phyloP scores from a whole-genome alignment of 441 rosid species.

The Pelargonium fulgidum region DNA sequence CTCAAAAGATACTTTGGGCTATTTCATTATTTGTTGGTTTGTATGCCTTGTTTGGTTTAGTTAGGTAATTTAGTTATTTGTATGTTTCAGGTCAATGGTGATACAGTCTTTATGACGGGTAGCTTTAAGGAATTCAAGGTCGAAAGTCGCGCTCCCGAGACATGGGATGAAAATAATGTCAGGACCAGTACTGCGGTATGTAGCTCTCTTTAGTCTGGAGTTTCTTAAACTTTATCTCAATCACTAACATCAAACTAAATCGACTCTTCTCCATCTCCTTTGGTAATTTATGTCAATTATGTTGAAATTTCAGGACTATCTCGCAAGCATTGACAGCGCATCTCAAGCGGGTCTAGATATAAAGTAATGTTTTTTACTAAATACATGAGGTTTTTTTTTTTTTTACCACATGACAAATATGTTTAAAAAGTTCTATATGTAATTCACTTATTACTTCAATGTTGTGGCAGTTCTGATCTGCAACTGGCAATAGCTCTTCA shows the following conservation, averaged over 20 bases:
- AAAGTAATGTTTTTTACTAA: conserved; percentile 38
- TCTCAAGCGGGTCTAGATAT: conserved; percentile 51
- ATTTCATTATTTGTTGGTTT: conserved; percentile 4
- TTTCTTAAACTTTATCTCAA: conserved; percentile 15
- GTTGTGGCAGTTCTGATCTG: conserved; percentile 69
- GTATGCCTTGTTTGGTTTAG: background rate
- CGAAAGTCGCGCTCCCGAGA: conserved; percentile 45
- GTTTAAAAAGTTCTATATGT: background rate
- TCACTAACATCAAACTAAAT: background rate
- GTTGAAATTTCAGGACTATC: conserved; percentile 54
- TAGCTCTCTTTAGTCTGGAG: conserved; percentile 15
- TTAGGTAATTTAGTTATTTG: conserved; percentile 1
- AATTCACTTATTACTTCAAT: conserved; percentile 11
- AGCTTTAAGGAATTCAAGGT: conserved; percentile 81
- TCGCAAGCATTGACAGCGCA: conserved; percentile 69
- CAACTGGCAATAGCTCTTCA: conserved; percentile 93
- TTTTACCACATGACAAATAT: too few species aligned
- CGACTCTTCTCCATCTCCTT: background rate
- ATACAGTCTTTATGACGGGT: conserved; percentile 77
- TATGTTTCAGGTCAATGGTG: conserved; percentile 79
- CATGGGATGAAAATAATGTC: conserved; percentile 80
- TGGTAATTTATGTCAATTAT: background rate
- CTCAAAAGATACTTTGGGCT: background rate
- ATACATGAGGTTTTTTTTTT: too few species aligned
- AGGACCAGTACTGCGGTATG: conserved; percentile 67